Percentiles rank a stretch among this genome's conserved stretches.
phyloP scores from a whole-genome alignment of 352 stramenopile genomes.

The Phytophthora parvispora region DNA sequence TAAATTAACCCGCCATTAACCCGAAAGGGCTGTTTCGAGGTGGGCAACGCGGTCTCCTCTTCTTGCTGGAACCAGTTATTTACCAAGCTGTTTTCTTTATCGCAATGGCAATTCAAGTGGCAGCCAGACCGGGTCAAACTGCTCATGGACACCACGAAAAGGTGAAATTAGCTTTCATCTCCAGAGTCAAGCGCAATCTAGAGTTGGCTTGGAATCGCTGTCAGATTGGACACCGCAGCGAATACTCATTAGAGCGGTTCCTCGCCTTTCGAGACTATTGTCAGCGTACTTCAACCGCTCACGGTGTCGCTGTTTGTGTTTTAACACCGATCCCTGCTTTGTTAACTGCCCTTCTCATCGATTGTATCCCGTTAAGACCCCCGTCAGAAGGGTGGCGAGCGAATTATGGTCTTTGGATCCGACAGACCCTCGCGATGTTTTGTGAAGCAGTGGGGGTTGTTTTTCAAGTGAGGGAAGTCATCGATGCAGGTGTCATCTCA shows the following conservation, averaged over 20 bases:
- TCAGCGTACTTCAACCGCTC: not conserved
- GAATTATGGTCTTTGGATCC: constrained; percentile 26
- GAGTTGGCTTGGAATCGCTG: constrained; percentile 9
- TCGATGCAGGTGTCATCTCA: constrained; percentile 7
- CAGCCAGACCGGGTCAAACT: too few relatives aligned
- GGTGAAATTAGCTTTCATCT: too few relatives aligned
- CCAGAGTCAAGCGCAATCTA: too few relatives aligned
- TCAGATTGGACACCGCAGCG: constrained; percentile 20
- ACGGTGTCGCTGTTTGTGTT: not conserved
- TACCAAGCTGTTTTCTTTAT: too few relatives aligned
- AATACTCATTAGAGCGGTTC: constrained; percentile 13
- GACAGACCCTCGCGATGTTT: constrained; percentile 11
- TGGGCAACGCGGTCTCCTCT: too few relatives aligned
- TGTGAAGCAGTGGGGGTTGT: constrained; percentile 7
- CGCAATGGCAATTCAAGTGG: too few relatives aligned
- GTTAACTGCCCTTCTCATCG: constrained; percentile 7
- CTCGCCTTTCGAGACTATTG: constrained; percentile 18
- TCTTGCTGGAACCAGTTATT: too few relatives aligned
- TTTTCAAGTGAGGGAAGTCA: constrained; percentile 12
- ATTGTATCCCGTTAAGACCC: constrained; percentile 26
- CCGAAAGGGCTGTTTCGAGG: too few relatives aligned
- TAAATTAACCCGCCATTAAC: too few relatives aligned
- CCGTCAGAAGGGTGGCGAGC: constrained; percentile 19
- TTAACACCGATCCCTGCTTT: constrained; percentile 20
- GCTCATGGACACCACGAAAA: too few relatives aligned